phyloP scores from a whole-genome alignment of 768 basidiomycete species.

The Lentinula sp. region DNA sequence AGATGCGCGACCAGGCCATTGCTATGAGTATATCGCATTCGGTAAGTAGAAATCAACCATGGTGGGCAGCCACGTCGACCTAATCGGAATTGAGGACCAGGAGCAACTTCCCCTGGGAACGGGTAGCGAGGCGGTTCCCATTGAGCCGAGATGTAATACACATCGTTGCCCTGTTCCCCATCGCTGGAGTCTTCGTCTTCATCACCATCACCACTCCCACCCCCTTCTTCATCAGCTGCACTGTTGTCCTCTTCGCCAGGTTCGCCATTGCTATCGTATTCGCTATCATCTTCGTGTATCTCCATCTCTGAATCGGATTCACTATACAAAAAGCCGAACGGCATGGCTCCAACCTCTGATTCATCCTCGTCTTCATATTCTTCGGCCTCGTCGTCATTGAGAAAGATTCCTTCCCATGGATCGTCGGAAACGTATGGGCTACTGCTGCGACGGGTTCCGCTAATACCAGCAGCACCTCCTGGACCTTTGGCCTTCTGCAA shows the following conservation, averaged over 20 bases:
- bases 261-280: conserved; percentile 7
- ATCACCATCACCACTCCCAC: conserved; percentile 25
- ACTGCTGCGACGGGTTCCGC: conserved; percentile 14
- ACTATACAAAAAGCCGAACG: neutral
- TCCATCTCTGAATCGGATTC: conserved; percentile 2
- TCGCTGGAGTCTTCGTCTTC: conserved; percentile 29
- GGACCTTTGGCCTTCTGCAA: conserved; percentile 35
- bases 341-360: conserved; percentile 20
- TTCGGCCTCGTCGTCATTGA: conserved; percentile 34
- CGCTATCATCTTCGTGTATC: neutral
- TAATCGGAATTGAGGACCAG: conserved; percentile 30
- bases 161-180: conserved; percentile 22
- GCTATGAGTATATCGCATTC: conserved; percentile 49
- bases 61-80: conserved; percentile 55
- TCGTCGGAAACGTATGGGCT: conserved; percentile 37
- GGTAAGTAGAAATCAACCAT: conserved; percentile 50
- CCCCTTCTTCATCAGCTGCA: conserved; percentile 20
- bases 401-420: conserved; percentile 71
- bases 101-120: conserved; percentile 19
- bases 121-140: conserved; percentile 53
- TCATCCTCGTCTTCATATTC: conserved; percentile 23
- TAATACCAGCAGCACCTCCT: conserved; percentile 10
- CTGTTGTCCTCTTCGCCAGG: conserved; percentile 29
- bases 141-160: conserved; percentile 32
- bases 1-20: conserved; percentile 45